phyloP scores from a whole-genome alignment of 129 eudicot genomes.

The Centrapalus pauciflorus region DNA sequence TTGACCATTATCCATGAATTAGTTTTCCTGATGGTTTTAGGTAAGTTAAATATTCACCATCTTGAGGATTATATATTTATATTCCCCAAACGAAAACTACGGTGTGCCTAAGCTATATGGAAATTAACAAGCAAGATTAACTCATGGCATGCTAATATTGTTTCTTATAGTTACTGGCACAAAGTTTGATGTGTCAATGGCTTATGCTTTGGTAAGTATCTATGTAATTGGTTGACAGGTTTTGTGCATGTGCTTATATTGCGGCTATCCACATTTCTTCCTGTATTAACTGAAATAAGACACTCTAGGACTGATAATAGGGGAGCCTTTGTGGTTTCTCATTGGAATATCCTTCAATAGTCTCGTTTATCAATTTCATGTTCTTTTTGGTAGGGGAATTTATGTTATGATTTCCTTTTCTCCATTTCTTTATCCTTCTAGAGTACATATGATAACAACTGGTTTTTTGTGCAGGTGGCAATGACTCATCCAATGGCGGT shows the following conservation, averaged over 20 bases:
- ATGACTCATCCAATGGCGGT: constrained; percentile 98
- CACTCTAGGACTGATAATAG: not conserved
- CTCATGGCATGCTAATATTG: no score
- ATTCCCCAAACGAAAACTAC: no score
- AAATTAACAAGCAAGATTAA: no score
- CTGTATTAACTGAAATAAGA: not conserved
- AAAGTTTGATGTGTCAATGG: no score
- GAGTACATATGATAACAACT: not conserved
- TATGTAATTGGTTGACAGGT: no score
- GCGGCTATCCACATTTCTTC: not conserved
- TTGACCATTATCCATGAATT: no score
- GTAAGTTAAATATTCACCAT: no score
- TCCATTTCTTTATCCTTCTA: not conserved
- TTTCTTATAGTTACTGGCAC: no score
- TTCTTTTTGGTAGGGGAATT: not conserved
- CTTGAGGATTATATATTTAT: no score
- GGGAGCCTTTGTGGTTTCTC: not conserved
- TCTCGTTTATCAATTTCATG: not conserved
- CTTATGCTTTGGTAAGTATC: no score
- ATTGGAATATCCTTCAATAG: not conserved
- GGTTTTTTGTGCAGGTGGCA: constrained; percentile 65
- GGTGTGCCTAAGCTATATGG: no score
- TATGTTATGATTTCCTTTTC: not conserved
- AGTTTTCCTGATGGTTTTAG: no score
- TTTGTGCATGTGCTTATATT: not conserved